These are phyloP conservation scores for Trichoderma gamsii DNA, from an alignment of 495 filamentous ascomycete species.

Conservation along the genomic window DNA sequence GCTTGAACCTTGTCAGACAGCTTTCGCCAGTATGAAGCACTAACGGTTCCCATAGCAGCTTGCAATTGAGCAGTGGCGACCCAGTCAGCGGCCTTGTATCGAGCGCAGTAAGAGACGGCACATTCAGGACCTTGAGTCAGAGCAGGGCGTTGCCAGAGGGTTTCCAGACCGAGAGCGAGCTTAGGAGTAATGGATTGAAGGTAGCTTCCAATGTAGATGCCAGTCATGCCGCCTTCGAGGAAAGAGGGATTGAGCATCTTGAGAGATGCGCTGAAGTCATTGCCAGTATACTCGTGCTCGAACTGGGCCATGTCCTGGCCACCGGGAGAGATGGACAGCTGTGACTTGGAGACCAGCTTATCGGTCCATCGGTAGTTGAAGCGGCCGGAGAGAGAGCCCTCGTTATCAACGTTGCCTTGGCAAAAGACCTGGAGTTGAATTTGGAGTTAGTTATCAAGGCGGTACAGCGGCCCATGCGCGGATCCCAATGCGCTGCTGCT, in stretches of 20 bases:
- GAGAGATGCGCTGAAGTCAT: conserved; percentile 83
- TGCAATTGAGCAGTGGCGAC: conserved; percentile 82
- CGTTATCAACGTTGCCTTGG: conserved; percentile 91
- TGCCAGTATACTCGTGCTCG: conserved; percentile 88
- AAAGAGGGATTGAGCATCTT: conserved; percentile 91
- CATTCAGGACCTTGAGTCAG: conserved; percentile 76
- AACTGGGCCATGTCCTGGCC: conserved; percentile 75
- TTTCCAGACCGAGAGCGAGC: conserved; percentile 83
- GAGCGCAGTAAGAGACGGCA: conserved; percentile 76
- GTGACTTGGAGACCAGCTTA: conserved; percentile 72
- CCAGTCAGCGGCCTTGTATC: conserved; percentile 87
- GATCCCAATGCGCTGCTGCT: conserved; percentile 27
- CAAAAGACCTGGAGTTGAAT: conserved; percentile 65
- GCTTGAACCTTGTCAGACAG: conserved; percentile 94
- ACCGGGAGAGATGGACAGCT: conserved; percentile 68
- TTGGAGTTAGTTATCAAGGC: neutral
- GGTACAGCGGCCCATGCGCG: neutral
- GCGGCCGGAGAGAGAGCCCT: conserved; percentile 71
- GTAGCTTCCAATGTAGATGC: conserved; percentile 92
- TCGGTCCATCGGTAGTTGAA: conserved; percentile 85
- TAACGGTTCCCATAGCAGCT: conserved; percentile 71
- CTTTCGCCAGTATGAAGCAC: conserved; percentile 90
- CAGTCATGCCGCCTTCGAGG: conserved; percentile 85
- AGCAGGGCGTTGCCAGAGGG: conserved; percentile 82
- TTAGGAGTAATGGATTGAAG: conserved; percentile 86